A percentile compares a stretch with the other conserved stretches of the same genome.
These are phyloP conservation scores for Mycogone perniciosa DNA, from an alignment of 2,329 filamentous ascomycete species.

Conservation along the genomic window DNA sequence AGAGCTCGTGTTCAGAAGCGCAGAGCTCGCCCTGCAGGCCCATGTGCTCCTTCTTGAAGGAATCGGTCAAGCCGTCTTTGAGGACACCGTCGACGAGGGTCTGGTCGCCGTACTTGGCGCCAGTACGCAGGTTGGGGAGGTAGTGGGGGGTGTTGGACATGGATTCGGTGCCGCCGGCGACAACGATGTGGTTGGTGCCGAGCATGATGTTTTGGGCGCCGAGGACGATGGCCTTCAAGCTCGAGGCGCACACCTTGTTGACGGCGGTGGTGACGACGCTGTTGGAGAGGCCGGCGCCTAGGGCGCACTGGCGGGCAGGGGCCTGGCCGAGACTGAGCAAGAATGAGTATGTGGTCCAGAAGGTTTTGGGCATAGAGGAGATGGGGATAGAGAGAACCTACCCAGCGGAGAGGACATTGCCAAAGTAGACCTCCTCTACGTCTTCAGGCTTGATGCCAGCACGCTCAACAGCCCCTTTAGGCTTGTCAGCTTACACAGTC, in stretches of 20 bases:
- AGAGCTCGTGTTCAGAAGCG: conserved; percentile 73
- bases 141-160: conserved; percentile 99
- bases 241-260: conserved; percentile 98
- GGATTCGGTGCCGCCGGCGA: conserved; percentile 92
- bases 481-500: conserved; percentile 11
- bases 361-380: background rate
- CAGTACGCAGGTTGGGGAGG: conserved; percentile 76
- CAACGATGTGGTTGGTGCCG: conserved; percentile 84
- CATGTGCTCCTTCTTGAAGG: conserved; percentile 96
- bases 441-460: conserved; percentile 82
- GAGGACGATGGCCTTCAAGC: conserved; percentile 88
- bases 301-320: conserved; percentile 87
- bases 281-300: conserved; percentile 78
- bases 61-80: conserved; percentile 90
- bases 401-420: conserved; percentile 96
- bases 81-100: conserved; percentile 83
- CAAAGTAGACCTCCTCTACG: conserved; percentile 95
- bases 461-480: conserved; percentile 68
- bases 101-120: conserved; percentile 92
- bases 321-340: conserved; percentile 80
- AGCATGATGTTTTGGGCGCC: conserved; percentile 97
- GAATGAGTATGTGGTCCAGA: background rate
- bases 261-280: conserved; percentile 82
- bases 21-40: conserved; percentile 89
- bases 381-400: conserved; percentile 37